Evolutionary conservation across 1,139 yeast species (phyloP), one percentile per base, ranked within the genome.

Genomic region (Saccharomyces hybrid): DNA sequence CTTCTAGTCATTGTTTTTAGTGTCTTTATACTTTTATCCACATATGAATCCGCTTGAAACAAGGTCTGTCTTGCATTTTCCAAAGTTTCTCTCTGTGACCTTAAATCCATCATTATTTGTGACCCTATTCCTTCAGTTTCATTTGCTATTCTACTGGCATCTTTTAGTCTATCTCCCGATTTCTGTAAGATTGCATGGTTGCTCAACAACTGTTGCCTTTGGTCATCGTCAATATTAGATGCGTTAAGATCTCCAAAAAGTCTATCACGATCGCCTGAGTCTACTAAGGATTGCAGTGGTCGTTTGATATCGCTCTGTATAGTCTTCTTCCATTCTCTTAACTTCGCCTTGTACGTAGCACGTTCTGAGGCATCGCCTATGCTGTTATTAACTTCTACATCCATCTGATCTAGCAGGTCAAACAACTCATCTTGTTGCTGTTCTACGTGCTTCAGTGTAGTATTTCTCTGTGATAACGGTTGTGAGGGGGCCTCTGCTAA

Each of bases 61-160:
- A 95, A 76, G 0, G 96, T 88, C 62, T 83, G 84, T 68, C 98
- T 80, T 14, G 96, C 82, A 61, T 91, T 90, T 51, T 81, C 73
- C 52, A 95, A 82, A 66, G 95, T 98, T 65, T 95, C 99, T 56
- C 99, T 77, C 73, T 95, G 99, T 23, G 96, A 85, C 57, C 97
- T 77, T 62, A 95, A 76, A 69, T 93, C 96, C 65, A 84, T 84
- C 70, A 95, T 78, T 55, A 95, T 93, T 61, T 88, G 87, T 8
- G 97, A 89, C 1, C 99, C 99, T 52, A 95, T 83, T 48, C 79
- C 78, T 69, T 93, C 99, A 0, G 99, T 91, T 64, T 95, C 99
- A 55, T 87, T 76, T 2, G 99, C 99, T 4, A 91, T 76, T 59
- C 98, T 78, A 61, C 93, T 96, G 46, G 95, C 86, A 49, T 93